Base-by-base conservation (phyloP, 768 basidiomycete genomes). In the Infundibulicybe gibba region DNA sequence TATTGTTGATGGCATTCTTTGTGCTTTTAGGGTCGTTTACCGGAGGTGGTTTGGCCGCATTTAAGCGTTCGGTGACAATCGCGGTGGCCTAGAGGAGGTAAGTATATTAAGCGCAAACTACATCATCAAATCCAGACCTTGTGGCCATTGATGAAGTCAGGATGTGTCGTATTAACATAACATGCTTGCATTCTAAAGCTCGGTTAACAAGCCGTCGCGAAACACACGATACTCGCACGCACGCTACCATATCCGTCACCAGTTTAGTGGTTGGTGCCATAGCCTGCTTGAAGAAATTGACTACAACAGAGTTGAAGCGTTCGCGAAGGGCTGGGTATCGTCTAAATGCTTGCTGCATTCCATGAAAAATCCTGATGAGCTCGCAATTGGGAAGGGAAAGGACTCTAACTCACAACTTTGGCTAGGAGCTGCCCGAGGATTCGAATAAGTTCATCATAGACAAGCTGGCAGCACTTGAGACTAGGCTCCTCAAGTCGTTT, bases 151-250 rank as follows among this genome's bases (percentile, higher is more conserved):
- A 99, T 80, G 71, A 99, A 98, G 69, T 99, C 97, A 1, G 97
- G 97, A 63, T 99, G 97, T 1, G 95, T 98, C 12, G 97, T 98
- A 71, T 99, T 99, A 59, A 99, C 87, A 63, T 98, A 99, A 64
- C 93, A 95, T 32, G 94, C 93, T 72, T 98, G 95, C 94, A 97
- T 97, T 32, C 89, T 93, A 48, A 34, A 16, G 20, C 10, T 43
- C 16, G 21, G 10, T 32, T 38, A 41, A 44, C 45, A 45, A 41
- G 25, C 32, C 40, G 12, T 55, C 40, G 50, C 19, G 49, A 20
- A 15, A 37, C 14, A 30, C 21, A 31, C 13, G 30, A 19, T 35
- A 8, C 44, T 8, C 32, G 20, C 1, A 39, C 8, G 16, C 62
- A 93, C 87, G 90, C 67, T 43, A 97, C 94, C 73, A 99, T 81